Conservation (phyloP, 768 basidiomycete species). For the Kwoniella newhampshirensis region DNA sequence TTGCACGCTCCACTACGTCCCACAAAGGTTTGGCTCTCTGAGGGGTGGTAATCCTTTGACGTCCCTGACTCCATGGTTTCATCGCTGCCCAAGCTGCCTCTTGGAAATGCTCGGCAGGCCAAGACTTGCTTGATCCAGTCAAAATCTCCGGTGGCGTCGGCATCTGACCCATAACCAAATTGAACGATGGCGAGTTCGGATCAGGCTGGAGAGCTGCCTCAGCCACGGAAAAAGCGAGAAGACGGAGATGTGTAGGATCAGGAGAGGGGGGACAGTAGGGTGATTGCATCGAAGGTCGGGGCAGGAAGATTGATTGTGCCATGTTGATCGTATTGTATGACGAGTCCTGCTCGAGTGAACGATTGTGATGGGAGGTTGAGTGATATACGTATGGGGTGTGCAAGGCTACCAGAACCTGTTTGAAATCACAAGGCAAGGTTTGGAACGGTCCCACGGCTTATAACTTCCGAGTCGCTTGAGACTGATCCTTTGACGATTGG, state of each 20-base stretch:
- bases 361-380: background rate
- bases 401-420: constrained; percentile 18
- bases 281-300: constrained; percentile 14
- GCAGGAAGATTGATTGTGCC: constrained; percentile 28
- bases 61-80: constrained; percentile 3
- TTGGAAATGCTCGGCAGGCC: background rate
- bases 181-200: constrained; percentile 43
- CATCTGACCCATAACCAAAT: constrained; percentile 8
- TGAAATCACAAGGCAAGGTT: too few species aligned
- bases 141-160: constrained; percentile 14
- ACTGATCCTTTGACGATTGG: constrained; percentile 15
- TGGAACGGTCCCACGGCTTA: too few species aligned
- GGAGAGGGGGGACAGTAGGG: constrained; percentile 36
- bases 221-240: constrained; percentile 44
- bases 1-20: constrained; percentile 37
- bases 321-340: constrained; percentile 14
- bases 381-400: background rate
- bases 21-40: constrained; percentile 24
- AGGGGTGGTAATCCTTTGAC: background rate
- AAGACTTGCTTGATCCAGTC: background rate
- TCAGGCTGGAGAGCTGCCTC: constrained; percentile 46
- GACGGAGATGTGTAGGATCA: constrained; percentile 42
- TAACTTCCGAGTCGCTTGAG: too few species aligned
- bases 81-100: constrained; percentile 8
- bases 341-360: constrained; percentile 12